Evolutionary conservation across 1,284 basidiomycete genomes (phyloP).

Genomic region (Fistulina hepatica): DNA sequence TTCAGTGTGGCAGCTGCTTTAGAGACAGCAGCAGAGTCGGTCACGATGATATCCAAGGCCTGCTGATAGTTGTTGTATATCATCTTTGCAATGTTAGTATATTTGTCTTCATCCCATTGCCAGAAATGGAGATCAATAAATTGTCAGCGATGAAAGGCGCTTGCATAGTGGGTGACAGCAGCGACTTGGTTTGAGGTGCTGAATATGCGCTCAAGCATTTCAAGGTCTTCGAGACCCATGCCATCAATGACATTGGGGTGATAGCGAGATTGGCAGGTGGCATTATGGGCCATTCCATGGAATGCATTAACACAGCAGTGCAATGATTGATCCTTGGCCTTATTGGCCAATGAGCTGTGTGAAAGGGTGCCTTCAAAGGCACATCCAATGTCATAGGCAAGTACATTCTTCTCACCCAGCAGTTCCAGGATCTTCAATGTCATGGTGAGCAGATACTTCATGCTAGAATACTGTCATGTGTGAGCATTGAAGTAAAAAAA

Average conservation of each 20-base stretch:
- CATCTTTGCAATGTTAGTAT: slow-evolving; percentile 14
- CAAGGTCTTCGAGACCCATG: slow-evolving; percentile 26
- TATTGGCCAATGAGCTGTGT: slow-evolving; percentile 17
- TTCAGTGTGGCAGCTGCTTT: slow-evolving; percentile 4
- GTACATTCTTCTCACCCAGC: slow-evolving; percentile 13
- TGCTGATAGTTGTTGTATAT: slow-evolving; percentile 14
- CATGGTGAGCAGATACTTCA: slow-evolving; percentile 25
- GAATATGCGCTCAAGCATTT: slow-evolving; percentile 25
- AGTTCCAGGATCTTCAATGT: slow-evolving; percentile 18
- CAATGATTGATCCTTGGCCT: neutral
- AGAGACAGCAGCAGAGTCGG: no score
- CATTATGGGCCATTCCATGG: slow-evolving; percentile 27
- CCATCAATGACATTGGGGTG: slow-evolving; percentile 23
- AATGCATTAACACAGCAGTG: slow-evolving; percentile 19
- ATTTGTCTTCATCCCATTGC: slow-evolving; percentile 17
- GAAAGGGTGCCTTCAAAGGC: slow-evolving; percentile 18
- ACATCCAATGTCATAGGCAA: slow-evolving; percentile 30
- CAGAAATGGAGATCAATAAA: slow-evolving; percentile 17
- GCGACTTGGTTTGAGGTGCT: slow-evolving; percentile 23
- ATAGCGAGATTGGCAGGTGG: slow-evolving; percentile 22
- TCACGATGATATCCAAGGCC: slow-evolving; percentile 11
- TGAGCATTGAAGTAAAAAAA: neutral
- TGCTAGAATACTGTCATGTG: slow-evolving; percentile 4
- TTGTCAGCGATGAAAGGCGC: slow-evolving; percentile 20
- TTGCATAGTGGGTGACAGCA: slow-evolving; percentile 14